A percentile compares a stretch with the other conserved stretches of the same genome.
Conservation (phyloP, 2,329 filamentous ascomycete genomes). For the Hypoxylon sp. region DNA sequence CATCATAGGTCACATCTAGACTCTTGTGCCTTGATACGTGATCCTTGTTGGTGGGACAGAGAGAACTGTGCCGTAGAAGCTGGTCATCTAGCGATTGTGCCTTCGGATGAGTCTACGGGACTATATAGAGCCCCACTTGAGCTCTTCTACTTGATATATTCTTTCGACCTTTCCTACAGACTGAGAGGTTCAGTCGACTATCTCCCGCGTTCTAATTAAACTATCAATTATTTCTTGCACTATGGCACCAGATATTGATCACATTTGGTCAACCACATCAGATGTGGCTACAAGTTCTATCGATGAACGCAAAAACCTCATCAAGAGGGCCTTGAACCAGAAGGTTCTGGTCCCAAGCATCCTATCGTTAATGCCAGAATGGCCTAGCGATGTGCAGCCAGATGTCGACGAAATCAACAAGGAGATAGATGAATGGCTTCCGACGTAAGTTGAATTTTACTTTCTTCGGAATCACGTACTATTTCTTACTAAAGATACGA, state of each 20-base stretch:
- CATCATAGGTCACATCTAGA: conserved; percentile 14
- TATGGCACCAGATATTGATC: conserved; percentile 48
- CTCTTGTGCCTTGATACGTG: conserved; percentile 4
- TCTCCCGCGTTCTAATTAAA: not conserved
- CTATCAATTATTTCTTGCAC: not conserved
- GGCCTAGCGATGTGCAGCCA: conserved; percentile 49
- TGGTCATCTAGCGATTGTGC: not conserved
- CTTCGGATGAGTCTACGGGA: not conserved
- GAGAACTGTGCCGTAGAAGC: not conserved
- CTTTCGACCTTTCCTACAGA: not conserved
- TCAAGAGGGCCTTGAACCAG: conserved; percentile 48
- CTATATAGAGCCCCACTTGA: conserved; percentile 25
- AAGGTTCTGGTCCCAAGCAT: conserved; percentile 50
- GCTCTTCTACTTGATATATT: not conserved
- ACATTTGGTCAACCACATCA: conserved; percentile 21
- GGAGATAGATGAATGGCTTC: conserved; percentile 51
- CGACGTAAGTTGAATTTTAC: conserved; percentile 41
- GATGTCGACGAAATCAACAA: conserved; percentile 50
- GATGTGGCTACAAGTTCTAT: conserved; percentile 9
- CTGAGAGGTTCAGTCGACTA: not conserved
- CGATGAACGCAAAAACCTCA: conserved; percentile 48
- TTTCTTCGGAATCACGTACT: not conserved
- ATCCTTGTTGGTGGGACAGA: conserved; percentile 18
- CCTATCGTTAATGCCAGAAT: conserved; percentile 52
- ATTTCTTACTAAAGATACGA: conserved; percentile 24